Percentiles rank a stretch among this genome's conserved stretches.
Conservation (phyloP, 768 basidiomycete species). For the Cyclocybe cylindracea region DNA sequence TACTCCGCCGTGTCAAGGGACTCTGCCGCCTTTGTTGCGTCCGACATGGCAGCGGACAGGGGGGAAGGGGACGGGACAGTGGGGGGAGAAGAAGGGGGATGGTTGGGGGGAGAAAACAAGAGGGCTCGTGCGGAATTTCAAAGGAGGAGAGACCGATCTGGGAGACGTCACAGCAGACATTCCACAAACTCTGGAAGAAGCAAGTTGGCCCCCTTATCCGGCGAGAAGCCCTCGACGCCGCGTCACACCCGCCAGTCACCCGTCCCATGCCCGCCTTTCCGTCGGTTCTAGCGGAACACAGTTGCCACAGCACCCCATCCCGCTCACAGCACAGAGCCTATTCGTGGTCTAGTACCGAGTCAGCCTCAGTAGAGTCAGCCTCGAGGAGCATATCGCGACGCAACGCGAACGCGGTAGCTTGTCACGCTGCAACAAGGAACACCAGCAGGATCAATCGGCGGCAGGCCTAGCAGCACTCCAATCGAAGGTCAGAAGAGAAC, state of each 20-base stretch:
- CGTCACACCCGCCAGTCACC: slow-evolving; percentile 6
- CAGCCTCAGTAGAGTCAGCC: slow-evolving; percentile 6
- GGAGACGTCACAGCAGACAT: slow-evolving; percentile 43
- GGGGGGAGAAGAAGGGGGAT: slow-evolving; percentile 21
- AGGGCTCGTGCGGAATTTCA: slow-evolving; percentile 26
- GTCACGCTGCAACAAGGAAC: not conserved
- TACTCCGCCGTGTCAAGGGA: slow-evolving; percentile 59
- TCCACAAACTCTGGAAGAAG: slow-evolving; percentile 50
- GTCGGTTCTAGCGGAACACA: slow-evolving; percentile 16
- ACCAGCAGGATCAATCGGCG: slow-evolving; percentile 8
- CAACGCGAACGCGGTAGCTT: not conserved
- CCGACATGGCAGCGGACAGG: slow-evolving; percentile 9
- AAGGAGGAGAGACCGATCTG: slow-evolving; percentile 20
- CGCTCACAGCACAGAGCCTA: slow-evolving; percentile 11
- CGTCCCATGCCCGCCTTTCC: slow-evolving; percentile 11
- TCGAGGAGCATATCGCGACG: slow-evolving; percentile 1
- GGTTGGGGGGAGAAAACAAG: slow-evolving; percentile 42
- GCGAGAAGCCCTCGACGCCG: slow-evolving; percentile 26
- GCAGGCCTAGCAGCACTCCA: too few relatives aligned
- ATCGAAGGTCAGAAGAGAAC: too few relatives aligned
- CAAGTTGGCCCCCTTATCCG: slow-evolving; percentile 31
- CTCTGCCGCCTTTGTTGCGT: slow-evolving; percentile 27
- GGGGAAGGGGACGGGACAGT: slow-evolving; percentile 21
- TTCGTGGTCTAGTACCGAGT: slow-evolving; percentile 14
- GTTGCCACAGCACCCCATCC: slow-evolving; percentile 12